Evolutionary conservation across 2,329 filamentous ascomycete genomes (phyloP).

Genomic region (Parastagonospora nodorum): DNA sequence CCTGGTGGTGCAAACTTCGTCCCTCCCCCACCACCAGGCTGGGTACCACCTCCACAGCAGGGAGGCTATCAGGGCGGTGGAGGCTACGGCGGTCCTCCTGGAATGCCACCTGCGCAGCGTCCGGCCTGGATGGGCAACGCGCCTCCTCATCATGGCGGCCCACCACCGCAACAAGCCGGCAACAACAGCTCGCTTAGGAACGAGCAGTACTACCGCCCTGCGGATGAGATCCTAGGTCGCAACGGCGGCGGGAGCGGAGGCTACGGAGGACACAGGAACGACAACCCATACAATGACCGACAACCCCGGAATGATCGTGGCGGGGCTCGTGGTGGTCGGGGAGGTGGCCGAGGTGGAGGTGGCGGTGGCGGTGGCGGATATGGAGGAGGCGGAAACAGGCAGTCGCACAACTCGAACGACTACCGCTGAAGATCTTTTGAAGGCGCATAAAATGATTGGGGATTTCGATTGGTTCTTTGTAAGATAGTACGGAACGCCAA

Average conservation of each 20-base stretch:
- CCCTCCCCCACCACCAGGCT: slow-evolving; percentile 36
- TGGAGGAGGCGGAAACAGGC: slow-evolving; percentile 17
- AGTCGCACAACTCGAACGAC: slow-evolving; percentile 23
- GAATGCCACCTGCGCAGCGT: slow-evolving; percentile 16
- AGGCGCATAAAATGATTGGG: no score
- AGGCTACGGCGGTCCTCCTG: slow-evolving; percentile 21
- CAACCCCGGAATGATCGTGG: slow-evolving; percentile 21
- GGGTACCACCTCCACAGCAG: slow-evolving; percentile 33
- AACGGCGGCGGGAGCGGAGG: slow-evolving; percentile 31
- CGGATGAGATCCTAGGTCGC: slow-evolving; percentile 27
- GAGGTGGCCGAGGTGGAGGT: slow-evolving; percentile 31
- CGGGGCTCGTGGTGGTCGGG: slow-evolving; percentile 30
- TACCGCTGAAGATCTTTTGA: slow-evolving; percentile 9
- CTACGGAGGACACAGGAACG: slow-evolving; percentile 20
- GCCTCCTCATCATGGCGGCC: slow-evolving; percentile 24
- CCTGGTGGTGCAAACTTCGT: slow-evolving; percentile 32
- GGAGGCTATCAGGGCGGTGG: slow-evolving; percentile 17
- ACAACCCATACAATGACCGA: slow-evolving; percentile 27
- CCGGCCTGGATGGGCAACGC: slow-evolving; percentile 26
- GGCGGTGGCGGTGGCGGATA: slow-evolving; percentile 21
- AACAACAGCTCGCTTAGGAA: slow-evolving; percentile 28
- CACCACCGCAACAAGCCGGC: slow-evolving; percentile 23
- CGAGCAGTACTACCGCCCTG: slow-evolving; percentile 30
- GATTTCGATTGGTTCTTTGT: no score
- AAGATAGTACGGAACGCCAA: no score